A percentile compares a stretch with the other conserved stretches of the same genome.
phyloP scores from a whole-genome alignment of 2,329 filamentous ascomycete species.

The Colletotrichum viniferum region DNA sequence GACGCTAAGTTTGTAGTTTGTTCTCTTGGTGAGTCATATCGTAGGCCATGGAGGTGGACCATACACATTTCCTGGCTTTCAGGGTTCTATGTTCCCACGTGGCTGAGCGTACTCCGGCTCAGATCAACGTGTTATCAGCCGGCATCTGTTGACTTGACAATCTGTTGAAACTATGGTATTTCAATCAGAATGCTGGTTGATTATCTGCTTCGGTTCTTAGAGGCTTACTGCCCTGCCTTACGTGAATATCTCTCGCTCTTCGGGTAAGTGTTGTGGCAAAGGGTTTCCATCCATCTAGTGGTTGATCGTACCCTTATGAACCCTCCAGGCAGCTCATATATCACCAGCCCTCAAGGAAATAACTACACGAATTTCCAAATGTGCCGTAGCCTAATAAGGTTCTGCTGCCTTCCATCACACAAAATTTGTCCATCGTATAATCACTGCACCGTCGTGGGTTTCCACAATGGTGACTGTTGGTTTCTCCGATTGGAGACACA shows the following conservation, averaged over 20 bases:
- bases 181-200: not conserved
- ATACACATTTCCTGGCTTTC: not conserved
- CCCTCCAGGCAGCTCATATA: not conserved
- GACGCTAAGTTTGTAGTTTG: not conserved
- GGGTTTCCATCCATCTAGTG: not conserved
- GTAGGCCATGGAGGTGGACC: not conserved
- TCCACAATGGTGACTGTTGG: not conserved
- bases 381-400: not conserved
- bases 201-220: not conserved
- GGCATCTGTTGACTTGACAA: not conserved
- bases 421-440: not conserved
- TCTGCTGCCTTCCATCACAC: not conserved
- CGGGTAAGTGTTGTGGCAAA: not conserved
- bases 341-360: not conserved
- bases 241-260: not conserved
- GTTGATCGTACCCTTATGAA: not conserved
- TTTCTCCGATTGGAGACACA: not conserved
- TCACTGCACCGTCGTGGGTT: not conserved
- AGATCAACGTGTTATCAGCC: not conserved
- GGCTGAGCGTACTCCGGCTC: not conserved
- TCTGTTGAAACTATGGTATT: not conserved
- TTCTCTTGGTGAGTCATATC: not conserved
- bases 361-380: not conserved
- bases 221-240: not conserved
- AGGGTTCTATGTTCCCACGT: not conserved